Base-by-base conservation (phyloP, 2,329 filamentous ascomycete genomes). In the Fusarium sp. region DNA sequence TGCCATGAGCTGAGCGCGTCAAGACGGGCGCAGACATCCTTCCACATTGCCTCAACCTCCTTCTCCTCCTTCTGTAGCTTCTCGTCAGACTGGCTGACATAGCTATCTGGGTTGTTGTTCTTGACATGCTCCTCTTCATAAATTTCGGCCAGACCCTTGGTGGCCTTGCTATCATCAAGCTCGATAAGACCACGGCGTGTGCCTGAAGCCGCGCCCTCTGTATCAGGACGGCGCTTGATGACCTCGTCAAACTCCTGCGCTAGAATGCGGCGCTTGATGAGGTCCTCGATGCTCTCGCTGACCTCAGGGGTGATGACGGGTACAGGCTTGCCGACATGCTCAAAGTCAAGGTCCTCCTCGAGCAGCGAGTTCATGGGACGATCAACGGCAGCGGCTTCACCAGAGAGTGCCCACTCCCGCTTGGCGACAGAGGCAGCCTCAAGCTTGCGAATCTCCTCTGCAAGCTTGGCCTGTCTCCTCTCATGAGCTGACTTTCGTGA, bases 281-380 rank as follows among this genome's bases (percentile, higher is more conserved):
- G 88, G 34, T 93, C 91, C 81, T 99, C 96, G 61, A 99, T 97
- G 74, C 91, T 90, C 79, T 98, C 95, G 57, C 90, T 97, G 43
- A 97, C 87, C 79, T 98, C 95, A 44, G 93, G 91, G 0, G 96
- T 98, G 78, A 98, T 94, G 66, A 98, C 92, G 3, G 95, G 94
- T 1, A 98, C 92, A 1, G 96, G 95, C 80, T 98, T 99, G 77
- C 96, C 96, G 24, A 93, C 90, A 75, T 97, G 90, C 82, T 99
- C 96, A 77, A 98, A 99, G 72, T 98, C 95, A 27, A 99, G 87
- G 75, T 98, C 94, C 82, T 98, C 90, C 78, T 98, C 95, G 2
- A 99, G 88, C 4, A 99, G 87, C 1, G 95, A 98, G 83, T 99
- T 98, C 57, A 94, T 79, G 0, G 96, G 96, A 38, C 96, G 89